Evolutionary conservation across 306 rosid genomes (phyloP).

Genomic region (Astragalus membranaceus): DNA sequence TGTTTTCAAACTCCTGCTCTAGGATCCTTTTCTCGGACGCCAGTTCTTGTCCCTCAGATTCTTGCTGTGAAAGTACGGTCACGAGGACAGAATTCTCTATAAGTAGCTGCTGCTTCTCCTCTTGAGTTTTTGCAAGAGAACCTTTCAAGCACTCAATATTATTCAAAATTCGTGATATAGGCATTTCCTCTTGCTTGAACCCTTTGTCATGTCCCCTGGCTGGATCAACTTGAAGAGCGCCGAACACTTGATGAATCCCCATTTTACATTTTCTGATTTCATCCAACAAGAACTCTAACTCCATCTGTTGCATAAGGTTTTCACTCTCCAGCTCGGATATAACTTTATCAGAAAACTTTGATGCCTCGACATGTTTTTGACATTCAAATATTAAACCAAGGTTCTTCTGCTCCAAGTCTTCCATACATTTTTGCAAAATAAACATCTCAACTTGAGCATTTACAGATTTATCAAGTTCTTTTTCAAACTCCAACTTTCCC

Average conservation of each 20-base stretch:
- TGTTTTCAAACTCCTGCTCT: slow-evolving; percentile 44
- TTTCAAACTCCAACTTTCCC: slow-evolving; percentile 81
- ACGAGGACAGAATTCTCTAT: slow-evolving; percentile 67
- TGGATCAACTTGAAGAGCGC: slow-evolving; percentile 56
- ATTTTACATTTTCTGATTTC: slow-evolving; percentile 70
- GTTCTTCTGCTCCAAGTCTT: slow-evolving; percentile 91
- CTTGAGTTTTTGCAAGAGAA: slow-evolving; percentile 49
- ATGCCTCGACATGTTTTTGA: slow-evolving; percentile 68
- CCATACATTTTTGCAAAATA: slow-evolving; percentile 79
- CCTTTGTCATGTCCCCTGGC: slow-evolving; percentile 33
- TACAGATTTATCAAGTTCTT: slow-evolving; percentile 79
- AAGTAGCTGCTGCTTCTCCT: slow-evolving; percentile 65
- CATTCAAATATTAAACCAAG: slow-evolving; percentile 47
- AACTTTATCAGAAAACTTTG: slow-evolving; percentile 65
- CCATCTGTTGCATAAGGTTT: slow-evolving; percentile 91
- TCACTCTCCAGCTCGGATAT: slow-evolving; percentile 89
- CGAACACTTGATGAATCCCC: slow-evolving; percentile 56
- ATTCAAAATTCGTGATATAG: slow-evolving; percentile 45
- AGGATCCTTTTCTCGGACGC: slow-evolving; percentile 36
- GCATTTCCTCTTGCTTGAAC: slow-evolving; percentile 45
- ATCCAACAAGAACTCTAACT: slow-evolving; percentile 64
- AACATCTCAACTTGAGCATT: slow-evolving; percentile 93
- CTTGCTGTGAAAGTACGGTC: slow-evolving; percentile 59
- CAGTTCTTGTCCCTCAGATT: slow-evolving; percentile 45
- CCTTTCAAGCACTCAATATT: slow-evolving; percentile 56